A percentile compares a stretch with the other conserved stretches of the same genome.
phyloP scores from a whole-genome alignment of 108 stramenopile species.

The Nitzschia sp. region DNA sequence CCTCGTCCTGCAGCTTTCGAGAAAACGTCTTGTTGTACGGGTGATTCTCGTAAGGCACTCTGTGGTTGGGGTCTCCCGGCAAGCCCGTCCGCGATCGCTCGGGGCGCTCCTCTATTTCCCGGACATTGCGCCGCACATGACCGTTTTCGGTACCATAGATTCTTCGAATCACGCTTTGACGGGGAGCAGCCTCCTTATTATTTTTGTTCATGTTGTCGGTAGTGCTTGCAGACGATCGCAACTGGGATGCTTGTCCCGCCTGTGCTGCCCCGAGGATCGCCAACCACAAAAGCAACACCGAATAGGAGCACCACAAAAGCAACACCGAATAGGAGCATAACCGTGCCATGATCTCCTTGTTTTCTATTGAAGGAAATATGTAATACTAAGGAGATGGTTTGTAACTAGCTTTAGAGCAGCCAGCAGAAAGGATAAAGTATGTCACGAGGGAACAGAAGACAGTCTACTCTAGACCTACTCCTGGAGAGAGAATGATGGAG shows the following conservation, averaged over 20 bases:
- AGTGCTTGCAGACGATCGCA: too few relatives aligned
- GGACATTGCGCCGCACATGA: slow-evolving; percentile 48
- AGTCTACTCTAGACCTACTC: too few relatives aligned
- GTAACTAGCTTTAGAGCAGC: too few relatives aligned
- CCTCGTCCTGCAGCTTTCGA: slow-evolving; percentile 14
- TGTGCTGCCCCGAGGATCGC: too few relatives aligned
- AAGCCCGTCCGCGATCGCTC: slow-evolving; percentile 65
- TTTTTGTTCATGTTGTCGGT: too few relatives aligned
- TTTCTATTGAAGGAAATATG: too few relatives aligned
- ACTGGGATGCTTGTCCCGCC: too few relatives aligned
- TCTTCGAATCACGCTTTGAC: slow-evolving; percentile 55
- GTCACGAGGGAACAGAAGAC: too few relatives aligned
- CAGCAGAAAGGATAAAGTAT: too few relatives aligned
- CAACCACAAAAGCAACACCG: neutral
- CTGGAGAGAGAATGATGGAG: too few relatives aligned
- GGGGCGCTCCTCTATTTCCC: slow-evolving; percentile 56
- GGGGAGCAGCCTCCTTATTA: neutral
- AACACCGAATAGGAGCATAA: neutral
- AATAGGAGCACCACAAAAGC: neutral
- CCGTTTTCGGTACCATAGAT: slow-evolving; percentile 62
- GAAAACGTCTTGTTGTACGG: slow-evolving; percentile 59
- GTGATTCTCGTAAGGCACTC: slow-evolving; percentile 67
- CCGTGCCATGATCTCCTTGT: neutral
- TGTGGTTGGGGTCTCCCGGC: slow-evolving; percentile 57
- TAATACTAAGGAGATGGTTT: too few relatives aligned